A percentile compares a stretch with the other conserved stretches of the same genome.
These are phyloP conservation scores for Ustilago curta DNA, from an alignment of 1,284 basidiomycete genomes.

Conservation along the genomic window DNA sequence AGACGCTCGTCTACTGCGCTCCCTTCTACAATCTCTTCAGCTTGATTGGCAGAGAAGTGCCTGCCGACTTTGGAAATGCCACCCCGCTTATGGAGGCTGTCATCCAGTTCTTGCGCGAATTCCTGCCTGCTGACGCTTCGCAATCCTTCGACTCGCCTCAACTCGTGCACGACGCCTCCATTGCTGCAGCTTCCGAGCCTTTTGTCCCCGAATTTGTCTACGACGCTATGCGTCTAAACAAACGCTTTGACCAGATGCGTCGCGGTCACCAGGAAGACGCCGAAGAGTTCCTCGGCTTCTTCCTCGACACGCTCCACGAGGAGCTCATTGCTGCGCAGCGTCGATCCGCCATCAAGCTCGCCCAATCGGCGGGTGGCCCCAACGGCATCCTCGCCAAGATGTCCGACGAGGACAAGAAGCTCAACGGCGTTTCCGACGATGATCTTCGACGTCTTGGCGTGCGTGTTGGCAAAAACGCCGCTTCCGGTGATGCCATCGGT, in stretches of 20 bases:
- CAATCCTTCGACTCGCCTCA: conserved; percentile 26
- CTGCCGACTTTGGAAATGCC: conserved; percentile 72
- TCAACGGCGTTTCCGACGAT: conserved; percentile 46
- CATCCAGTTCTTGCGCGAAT: conserved; percentile 84
- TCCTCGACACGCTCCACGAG: conserved; percentile 93
- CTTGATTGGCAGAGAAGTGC: conserved; percentile 76
- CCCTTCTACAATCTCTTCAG: conserved; percentile 85
- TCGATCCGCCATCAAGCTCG: conserved; percentile 59
- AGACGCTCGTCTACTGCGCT: conserved; percentile 87
- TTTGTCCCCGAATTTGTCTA: conserved; percentile 92
- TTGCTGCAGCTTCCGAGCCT: conserved; percentile 70
- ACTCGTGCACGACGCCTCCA: conserved; percentile 16
- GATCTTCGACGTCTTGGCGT: conserved; percentile 40
- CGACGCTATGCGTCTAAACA: conserved; percentile 94
- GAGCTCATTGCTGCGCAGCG: conserved; percentile 81
- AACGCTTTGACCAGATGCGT: conserved; percentile 92
- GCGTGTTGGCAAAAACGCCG: conserved; percentile 24
- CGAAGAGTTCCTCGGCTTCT: conserved; percentile 98
- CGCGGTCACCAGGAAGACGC: conserved; percentile 97
- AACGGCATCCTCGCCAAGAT: conserved; percentile 39
- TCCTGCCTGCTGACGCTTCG: conserved; percentile 70
- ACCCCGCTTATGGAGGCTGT: conserved; percentile 86
- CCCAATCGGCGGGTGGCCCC: conserved; percentile 64
- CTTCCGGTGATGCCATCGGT: conserved; percentile 17
- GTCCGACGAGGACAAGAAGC: conserved; percentile 46